Percentiles rank a stretch among this genome's conserved stretches.
Conservation (phyloP, 805 yeast species). For the Candida broadrunensis region DNA sequence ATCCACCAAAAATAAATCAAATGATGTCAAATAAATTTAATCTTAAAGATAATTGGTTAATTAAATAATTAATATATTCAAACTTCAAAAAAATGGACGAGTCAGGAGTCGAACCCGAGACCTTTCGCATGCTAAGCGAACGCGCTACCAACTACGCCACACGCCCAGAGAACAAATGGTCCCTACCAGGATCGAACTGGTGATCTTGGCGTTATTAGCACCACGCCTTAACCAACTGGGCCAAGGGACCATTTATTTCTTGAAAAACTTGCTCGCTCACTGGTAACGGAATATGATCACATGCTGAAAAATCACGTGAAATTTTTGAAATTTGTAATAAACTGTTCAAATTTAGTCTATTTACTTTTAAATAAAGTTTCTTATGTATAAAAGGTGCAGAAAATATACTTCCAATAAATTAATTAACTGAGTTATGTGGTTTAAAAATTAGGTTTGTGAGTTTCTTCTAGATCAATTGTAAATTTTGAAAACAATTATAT, state of each 20-base stretch:
- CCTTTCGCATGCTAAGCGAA: constrained; percentile 17
- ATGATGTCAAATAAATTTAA: not conserved
- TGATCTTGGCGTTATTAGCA: constrained; percentile 63
- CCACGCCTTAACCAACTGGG: constrained; percentile 55
- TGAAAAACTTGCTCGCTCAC: too few species aligned
- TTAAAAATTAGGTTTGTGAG: too few species aligned
- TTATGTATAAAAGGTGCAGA: not conserved
- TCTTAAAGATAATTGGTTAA: not conserved
- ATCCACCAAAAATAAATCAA: not conserved
- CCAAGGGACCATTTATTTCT: constrained; percentile 47
- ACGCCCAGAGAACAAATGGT: constrained; percentile 47
- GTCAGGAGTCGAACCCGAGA: constrained; percentile 29
- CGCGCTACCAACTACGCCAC: constrained; percentile 51
- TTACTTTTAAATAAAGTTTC: too few species aligned
- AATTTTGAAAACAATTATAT: too few species aligned
- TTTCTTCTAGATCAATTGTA: too few species aligned
- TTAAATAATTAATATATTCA: not conserved
- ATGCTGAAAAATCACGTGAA: too few species aligned
- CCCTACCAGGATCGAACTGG: constrained; percentile 90
- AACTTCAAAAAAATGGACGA: constrained; percentile 18
- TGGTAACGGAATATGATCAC: too few species aligned
- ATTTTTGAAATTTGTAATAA: too few species aligned
- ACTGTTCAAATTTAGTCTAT: too few species aligned
- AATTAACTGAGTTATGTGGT: too few species aligned
- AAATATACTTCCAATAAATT: too few species aligned